Evolutionary conservation across 2,329 filamentous ascomycete genomes (phyloP), one percentile per base, ranked within the genome.

Genomic region (Colletotrichum cordylinicola): DNA sequence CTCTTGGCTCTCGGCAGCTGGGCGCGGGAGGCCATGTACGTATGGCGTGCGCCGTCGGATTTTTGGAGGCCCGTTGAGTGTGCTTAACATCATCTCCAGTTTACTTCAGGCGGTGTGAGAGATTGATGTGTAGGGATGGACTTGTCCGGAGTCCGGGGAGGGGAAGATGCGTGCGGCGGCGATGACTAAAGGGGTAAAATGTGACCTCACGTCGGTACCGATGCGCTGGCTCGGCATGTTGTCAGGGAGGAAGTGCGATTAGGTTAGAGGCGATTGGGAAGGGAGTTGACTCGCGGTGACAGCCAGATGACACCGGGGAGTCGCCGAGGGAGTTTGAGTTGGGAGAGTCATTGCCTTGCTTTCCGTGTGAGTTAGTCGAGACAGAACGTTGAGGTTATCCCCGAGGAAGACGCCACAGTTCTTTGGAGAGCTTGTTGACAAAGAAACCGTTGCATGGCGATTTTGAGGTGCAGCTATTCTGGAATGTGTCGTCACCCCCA

Each of bases 61-160:
- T 65, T 66, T 21, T 29, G 55, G 72, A 70, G 15, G 35, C 4
- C 43, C n/a, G 12, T 29, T 62, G 37, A 13, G 15, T 72, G 29
- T 37, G 29, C 55, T 24, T 12, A 72, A 75, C 55, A 62, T 64
- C 73, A 39, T 75, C 73, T 72, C 31, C 27, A 67, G 6, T 61
- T 43, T 39, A n/a, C 8, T 27, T 65, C 37, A 18, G 56, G 29
- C 8, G 24, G 33, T 64, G 33, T n/a, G 58, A 15, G 8, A 18
- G 8, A 24, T n/a, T n/a, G 29, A 31, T 31, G 18, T 18, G 43
- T 52, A 52, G n/a, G 43, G 43, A 52, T 52, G 43, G 61, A 37
- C 39, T 8, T 35, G 48, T 29, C 43, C 62, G 56, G 69, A 58
- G 21, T 18, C 55, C n/a, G n/a, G 35, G 3, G 24, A 62, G 68